A percentile compares a stretch with the other conserved stretches of the same genome.
Conservation (phyloP, 768 basidiomycete species). For the Russula vinacea region DNA sequence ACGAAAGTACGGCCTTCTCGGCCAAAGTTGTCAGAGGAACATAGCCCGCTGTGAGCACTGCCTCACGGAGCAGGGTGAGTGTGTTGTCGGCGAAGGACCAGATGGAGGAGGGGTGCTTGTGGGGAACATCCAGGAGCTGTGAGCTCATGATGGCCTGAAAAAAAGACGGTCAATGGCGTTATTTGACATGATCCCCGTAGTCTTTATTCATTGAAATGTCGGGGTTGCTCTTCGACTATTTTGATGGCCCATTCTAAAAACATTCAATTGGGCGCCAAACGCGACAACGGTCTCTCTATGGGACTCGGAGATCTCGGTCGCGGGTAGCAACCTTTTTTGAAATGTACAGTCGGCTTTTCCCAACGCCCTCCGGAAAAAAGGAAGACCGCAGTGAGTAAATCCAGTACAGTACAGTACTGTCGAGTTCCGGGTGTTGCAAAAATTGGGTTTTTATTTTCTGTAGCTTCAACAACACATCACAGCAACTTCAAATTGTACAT, state of each 20-base stretch:
- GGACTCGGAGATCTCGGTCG: too few relatives aligned
- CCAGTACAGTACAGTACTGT: too few relatives aligned
- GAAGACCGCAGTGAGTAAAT: too few relatives aligned
- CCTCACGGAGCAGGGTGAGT: slow-evolving; percentile 8
- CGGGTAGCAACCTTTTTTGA: background rate
- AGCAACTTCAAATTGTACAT: too few relatives aligned
- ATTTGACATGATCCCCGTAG: background rate
- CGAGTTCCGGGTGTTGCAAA: too few relatives aligned
- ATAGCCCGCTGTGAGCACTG: slow-evolving; percentile 11
- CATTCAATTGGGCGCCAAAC: background rate
- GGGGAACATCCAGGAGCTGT: slow-evolving; percentile 8
- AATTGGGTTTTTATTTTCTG: too few relatives aligned
- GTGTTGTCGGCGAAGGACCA: slow-evolving; percentile 19
- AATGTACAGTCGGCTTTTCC: too few relatives aligned
- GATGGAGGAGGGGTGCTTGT: slow-evolving; percentile 18
- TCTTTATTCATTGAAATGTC: background rate
- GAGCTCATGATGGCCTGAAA: slow-evolving; percentile 10
- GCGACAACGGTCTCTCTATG: background rate
- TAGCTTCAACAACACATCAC: too few relatives aligned
- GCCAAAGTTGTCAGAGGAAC: slow-evolving; percentile 15
- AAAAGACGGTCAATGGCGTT: background rate
- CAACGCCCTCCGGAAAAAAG: too few relatives aligned
- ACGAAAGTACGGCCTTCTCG: slow-evolving; percentile 16
- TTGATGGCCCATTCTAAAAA: too few relatives aligned
- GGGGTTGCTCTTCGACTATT: background rate